A percentile compares a stretch with the other conserved stretches of the same genome.
Conservation (phyloP, 352 stramenopile species). For the Globisporangium viniferum region DNA sequence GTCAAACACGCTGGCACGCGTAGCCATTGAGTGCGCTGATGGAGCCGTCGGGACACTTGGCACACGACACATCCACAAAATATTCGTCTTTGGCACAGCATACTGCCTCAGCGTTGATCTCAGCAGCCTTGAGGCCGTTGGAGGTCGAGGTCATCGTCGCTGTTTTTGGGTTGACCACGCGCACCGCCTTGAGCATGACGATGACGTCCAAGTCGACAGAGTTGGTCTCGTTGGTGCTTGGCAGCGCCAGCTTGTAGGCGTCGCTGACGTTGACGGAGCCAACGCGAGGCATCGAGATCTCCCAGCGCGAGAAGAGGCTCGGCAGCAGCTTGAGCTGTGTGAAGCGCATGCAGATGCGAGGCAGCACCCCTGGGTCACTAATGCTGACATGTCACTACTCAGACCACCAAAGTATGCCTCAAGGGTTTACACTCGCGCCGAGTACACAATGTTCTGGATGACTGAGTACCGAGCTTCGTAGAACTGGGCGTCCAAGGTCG, state of each 20-base stretch:
- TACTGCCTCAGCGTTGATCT: background rate
- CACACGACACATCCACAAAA: background rate
- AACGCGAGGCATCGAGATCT: background rate
- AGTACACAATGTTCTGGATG: background rate
- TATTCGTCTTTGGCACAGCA: constrained; percentile 2
- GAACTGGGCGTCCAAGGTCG: background rate
- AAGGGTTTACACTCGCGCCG: background rate
- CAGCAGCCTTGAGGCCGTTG: too few species aligned
- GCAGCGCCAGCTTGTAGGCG: background rate
- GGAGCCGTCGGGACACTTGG: background rate
- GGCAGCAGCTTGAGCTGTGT: background rate
- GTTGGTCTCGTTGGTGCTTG: background rate
- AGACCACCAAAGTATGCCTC: constrained; percentile 2
- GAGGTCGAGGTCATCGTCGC: background rate
- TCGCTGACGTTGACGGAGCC: background rate
- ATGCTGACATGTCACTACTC: background rate
- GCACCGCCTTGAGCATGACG: constrained; percentile 1
- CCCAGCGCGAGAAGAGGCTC: constrained; percentile 1
- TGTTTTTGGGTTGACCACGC: background rate
- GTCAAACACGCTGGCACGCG: background rate
- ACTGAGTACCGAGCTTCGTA: background rate
- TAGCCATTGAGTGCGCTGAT: constrained; percentile 6
- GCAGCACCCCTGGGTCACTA: background rate
- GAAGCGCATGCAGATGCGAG: background rate
- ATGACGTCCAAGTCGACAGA: background rate